A percentile compares a stretch with the other conserved stretches of the same genome.
These are phyloP conservation scores for Phytomonas francai DNA, from an alignment of 208 protist genomes.

Conservation along the genomic window DNA sequence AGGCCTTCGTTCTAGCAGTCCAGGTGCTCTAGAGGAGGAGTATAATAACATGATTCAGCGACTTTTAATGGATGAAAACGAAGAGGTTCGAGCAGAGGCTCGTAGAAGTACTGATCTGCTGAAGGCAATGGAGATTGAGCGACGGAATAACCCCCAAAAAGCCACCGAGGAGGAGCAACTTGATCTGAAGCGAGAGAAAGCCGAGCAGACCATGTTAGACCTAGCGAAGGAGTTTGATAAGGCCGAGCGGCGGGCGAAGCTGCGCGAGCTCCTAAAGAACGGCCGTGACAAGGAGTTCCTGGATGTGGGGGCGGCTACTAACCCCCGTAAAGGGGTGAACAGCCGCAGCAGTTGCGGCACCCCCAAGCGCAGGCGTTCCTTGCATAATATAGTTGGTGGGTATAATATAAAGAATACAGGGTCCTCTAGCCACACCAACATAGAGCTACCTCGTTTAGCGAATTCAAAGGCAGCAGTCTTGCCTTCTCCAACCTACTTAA, in stretches of 20 bases:
- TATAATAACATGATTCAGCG: constrained; percentile 67
- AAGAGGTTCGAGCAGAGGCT: constrained; percentile 45
- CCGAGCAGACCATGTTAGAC: constrained; percentile 68
- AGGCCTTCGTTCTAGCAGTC: constrained; percentile 24
- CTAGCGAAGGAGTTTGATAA: constrained; percentile 85
- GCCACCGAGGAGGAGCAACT: constrained; percentile 30
- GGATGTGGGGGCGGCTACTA: constrained; percentile 17
- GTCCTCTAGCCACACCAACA: background rate
- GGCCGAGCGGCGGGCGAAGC: constrained; percentile 75
- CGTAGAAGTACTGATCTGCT: constrained; percentile 26
- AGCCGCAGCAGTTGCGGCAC: background rate
- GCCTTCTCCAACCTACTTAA: constrained; percentile 7
- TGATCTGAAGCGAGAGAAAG: constrained; percentile 57
- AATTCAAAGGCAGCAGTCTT: background rate
- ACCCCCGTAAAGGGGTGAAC: constrained; percentile 15
- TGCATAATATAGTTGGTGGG: background rate
- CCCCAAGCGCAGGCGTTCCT: constrained; percentile 1
- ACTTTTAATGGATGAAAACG: constrained; percentile 66
- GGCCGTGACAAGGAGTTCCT: constrained; percentile 67
- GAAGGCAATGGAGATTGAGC: constrained; percentile 20
- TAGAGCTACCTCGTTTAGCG: background rate
- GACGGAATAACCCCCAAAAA: constrained; percentile 12
- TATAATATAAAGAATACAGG: background rate
- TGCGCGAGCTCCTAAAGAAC: constrained; percentile 78
- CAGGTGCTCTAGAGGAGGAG: constrained; percentile 51